Conservation (phyloP, 768 basidiomycete genomes). For the Infundibulicybe gibba region DNA sequence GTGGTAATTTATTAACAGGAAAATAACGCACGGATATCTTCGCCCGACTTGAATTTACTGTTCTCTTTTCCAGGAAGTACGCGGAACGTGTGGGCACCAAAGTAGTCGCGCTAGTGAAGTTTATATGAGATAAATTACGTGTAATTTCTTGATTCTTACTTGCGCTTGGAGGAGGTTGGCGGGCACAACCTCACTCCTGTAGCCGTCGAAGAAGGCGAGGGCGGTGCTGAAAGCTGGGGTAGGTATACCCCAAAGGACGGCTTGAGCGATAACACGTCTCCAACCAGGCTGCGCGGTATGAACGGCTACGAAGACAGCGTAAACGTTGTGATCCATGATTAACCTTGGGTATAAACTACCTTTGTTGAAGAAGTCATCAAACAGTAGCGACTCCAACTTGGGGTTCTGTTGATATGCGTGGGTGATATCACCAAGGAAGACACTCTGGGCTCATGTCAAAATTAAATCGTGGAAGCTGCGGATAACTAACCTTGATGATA, state of each 20-base stretch:
- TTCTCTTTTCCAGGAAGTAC: conserved; percentile 93
- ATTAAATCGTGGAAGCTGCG: background rate
- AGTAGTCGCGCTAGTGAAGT: conserved; percentile 81
- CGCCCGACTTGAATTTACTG: conserved; percentile 67
- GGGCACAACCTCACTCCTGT: conserved; percentile 91
- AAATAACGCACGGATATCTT: conserved; percentile 79
- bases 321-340: background rate
- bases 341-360: conserved; percentile 33
- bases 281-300: conserved; percentile 96
- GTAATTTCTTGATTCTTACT: conserved; percentile 30
- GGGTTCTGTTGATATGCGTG: conserved; percentile 83
- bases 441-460: conserved; percentile 45
- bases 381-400: conserved; percentile 86
- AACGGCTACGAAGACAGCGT: conserved; percentile 49
- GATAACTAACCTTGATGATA: conserved; percentile 81
- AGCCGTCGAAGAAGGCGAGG: conserved; percentile 98
- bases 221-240: conserved; percentile 98
- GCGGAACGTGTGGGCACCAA: conserved; percentile 97
- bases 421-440: conserved; percentile 93
- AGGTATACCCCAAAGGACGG: conserved; percentile 96
- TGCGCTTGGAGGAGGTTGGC: conserved; percentile 95
- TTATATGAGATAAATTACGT: background rate
- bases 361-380: conserved; percentile 97
- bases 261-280: conserved; percentile 96
- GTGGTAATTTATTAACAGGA: conserved; percentile 1